A percentile compares a stretch with the other conserved stretches of the same genome.
Evolutionary conservation across 1,284 basidiomycete genomes (phyloP).

Genomic region (Lignosus rhinocerotis): DNA sequence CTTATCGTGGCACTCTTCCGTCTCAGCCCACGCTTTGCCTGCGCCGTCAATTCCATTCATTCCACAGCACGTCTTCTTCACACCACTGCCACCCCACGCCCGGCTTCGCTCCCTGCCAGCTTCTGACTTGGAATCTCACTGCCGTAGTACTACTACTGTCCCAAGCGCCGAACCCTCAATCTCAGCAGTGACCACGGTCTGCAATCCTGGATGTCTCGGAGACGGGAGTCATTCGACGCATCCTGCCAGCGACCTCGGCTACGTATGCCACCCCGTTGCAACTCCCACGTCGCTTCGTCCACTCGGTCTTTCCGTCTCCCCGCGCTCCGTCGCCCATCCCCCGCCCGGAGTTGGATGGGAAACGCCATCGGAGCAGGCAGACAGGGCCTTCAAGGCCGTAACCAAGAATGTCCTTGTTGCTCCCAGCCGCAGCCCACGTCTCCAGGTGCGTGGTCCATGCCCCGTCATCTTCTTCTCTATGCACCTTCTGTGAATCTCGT

Average conservation of each 20-base stretch:
- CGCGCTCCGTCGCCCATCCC: neutral
- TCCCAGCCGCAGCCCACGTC: neutral
- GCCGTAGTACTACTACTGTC: too few relatives aligned
- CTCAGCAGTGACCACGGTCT: too few relatives aligned
- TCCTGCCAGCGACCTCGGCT: neutral
- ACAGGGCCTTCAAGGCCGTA: neutral
- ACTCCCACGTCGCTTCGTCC: too few relatives aligned
- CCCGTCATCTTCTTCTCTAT: too few relatives aligned
- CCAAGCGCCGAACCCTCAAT: too few relatives aligned
- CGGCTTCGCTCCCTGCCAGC: neutral
- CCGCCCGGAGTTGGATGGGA: neutral
- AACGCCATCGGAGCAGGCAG: neutral
- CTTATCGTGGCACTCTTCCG: neutral
- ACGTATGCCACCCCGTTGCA: neutral
- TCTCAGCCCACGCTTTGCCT: neutral
- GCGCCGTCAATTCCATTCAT: too few relatives aligned
- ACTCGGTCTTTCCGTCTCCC: neutral
- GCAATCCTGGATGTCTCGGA: neutral
- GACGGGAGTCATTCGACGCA: neutral
- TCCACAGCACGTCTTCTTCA: neutral
- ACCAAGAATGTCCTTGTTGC: neutral
- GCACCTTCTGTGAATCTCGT: too few relatives aligned
- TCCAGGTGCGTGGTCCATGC: neutral
- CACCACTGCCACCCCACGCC: slow-evolving; percentile 1
- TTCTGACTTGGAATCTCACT: slow-evolving; percentile 5